A percentile compares a stretch with the other conserved stretches of the same genome.
phyloP scores from a whole-genome alignment of 1,139 yeast genomes.

The Candida sanyaensis region DNA sequence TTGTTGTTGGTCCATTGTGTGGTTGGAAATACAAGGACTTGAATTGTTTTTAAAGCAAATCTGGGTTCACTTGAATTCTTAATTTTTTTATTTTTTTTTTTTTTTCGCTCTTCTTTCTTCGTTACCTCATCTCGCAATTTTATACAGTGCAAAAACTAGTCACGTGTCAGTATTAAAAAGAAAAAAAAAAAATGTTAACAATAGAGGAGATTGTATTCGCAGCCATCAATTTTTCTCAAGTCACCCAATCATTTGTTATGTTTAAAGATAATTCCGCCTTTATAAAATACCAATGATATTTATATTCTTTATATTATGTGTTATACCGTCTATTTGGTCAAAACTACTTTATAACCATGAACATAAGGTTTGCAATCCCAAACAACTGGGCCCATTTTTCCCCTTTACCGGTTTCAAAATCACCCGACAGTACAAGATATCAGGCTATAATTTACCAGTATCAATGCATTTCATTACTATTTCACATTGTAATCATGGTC shows the following conservation, averaged over 20 bases:
- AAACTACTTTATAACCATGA: constrained; percentile 21
- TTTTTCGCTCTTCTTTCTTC: not conserved
- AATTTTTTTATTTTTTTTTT: not conserved
- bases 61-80: not conserved
- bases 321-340: not conserved
- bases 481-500: constrained; percentile 58
- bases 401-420: constrained; percentile 65
- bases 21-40: not conserved
- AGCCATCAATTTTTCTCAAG: not conserved
- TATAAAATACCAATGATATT: not conserved
- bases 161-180: not conserved
- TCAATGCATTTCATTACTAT: constrained; percentile 50
- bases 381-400: constrained; percentile 19
- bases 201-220: not conserved
- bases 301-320: not conserved
- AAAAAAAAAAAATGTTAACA: not conserved
- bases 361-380: constrained; percentile 38
- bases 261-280: not conserved
- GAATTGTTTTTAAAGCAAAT: not conserved
- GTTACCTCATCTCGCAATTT: not conserved
- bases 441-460: constrained; percentile 35
- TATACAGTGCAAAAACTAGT: not conserved
- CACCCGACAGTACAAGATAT: constrained; percentile 50
- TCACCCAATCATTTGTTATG: not conserved
- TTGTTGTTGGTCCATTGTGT: constrained; percentile 31